phyloP scores from a whole-genome alignment of 2,329 filamentous ascomycete species.

The Neonectria neomacrospora region DNA sequence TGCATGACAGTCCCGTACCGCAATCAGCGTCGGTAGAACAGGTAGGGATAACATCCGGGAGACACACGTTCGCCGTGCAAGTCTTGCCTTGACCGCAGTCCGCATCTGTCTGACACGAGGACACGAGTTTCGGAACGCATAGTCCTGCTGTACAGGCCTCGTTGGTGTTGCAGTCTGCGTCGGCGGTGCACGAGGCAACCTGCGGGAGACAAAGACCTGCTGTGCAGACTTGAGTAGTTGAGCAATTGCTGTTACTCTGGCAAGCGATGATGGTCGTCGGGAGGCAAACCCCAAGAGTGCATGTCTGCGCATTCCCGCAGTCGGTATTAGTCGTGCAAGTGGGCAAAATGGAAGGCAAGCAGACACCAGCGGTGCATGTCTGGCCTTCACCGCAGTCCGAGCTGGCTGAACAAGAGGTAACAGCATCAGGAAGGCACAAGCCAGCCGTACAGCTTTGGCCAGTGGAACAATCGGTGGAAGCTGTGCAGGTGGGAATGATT shows the following conservation, averaged over 20 bases:
- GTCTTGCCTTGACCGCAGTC: neutral
- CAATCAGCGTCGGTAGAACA: neutral
- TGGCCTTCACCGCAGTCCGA: neutral
- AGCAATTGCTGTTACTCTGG: conserved; percentile 3
- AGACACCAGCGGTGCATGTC: neutral
- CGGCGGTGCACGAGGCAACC: neutral
- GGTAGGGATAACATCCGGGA: neutral
- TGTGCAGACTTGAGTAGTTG: neutral
- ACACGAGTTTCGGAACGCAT: conserved; percentile 6
- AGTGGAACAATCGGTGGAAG: neutral
- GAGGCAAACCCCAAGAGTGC: conserved; percentile 12
- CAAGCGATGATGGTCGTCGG: neutral
- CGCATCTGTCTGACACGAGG: neutral
- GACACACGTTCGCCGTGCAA: conserved; percentile 1
- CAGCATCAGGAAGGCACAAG: neutral
- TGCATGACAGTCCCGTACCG: neutral
- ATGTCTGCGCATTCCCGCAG: neutral
- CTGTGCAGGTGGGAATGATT: neutral
- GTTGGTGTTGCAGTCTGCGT: conserved; percentile 3
- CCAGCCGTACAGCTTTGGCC: conserved; percentile 1
- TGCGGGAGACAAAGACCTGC: conserved; percentile 10
- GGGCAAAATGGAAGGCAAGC: conserved; percentile 6
- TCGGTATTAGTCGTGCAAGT: neutral
- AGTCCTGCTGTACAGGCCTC: conserved; percentile 9
- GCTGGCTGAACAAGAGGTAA: neutral